Conservation (phyloP, 805 yeast species). For the Candida quercuum region DNA sequence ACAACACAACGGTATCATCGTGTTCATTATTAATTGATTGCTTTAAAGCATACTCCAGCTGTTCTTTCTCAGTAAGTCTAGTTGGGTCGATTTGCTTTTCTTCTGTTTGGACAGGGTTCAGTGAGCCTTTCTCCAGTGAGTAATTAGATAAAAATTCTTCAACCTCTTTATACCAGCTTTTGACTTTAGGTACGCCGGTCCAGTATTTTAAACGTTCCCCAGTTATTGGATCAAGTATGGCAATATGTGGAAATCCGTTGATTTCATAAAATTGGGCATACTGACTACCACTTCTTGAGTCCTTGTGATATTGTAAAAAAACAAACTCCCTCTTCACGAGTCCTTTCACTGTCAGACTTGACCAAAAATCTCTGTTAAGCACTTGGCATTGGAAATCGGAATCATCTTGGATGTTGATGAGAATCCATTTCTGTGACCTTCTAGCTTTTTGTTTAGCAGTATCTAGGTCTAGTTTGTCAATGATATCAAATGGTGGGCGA, state of each 20-base stretch:
- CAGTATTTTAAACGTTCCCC: conserved; percentile 84
- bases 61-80: conserved; percentile 75
- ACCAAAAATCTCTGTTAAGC: conserved; percentile 91
- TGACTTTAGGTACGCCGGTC: conserved; percentile 60
- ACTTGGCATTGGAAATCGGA: conserved; percentile 85
- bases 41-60: conserved; percentile 66
- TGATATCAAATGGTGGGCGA: conserved; percentile 91
- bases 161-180: conserved; percentile 61
- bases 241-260: conserved; percentile 75
- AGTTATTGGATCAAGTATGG: conserved; percentile 90
- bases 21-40: conserved; percentile 44
- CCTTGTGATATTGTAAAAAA: conserved; percentile 80
- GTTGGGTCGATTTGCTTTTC: conserved; percentile 58
- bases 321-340: conserved; percentile 64
- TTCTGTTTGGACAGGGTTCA: conserved; percentile 62
- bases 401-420: conserved; percentile 83
- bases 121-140: conserved; percentile 56
- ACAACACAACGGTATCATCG: background rate
- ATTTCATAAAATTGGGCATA: conserved; percentile 73
- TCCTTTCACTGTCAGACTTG: conserved; percentile 57
- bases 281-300: conserved; percentile 66
- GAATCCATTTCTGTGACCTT: conserved; percentile 65
- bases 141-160: conserved; percentile 62
- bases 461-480: conserved; percentile 63
- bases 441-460: conserved; percentile 67